These are phyloP conservation scores for Amylocarpus encephaloides DNA, from an alignment of 2,329 filamentous ascomycete species.

Conservation along the genomic window DNA sequence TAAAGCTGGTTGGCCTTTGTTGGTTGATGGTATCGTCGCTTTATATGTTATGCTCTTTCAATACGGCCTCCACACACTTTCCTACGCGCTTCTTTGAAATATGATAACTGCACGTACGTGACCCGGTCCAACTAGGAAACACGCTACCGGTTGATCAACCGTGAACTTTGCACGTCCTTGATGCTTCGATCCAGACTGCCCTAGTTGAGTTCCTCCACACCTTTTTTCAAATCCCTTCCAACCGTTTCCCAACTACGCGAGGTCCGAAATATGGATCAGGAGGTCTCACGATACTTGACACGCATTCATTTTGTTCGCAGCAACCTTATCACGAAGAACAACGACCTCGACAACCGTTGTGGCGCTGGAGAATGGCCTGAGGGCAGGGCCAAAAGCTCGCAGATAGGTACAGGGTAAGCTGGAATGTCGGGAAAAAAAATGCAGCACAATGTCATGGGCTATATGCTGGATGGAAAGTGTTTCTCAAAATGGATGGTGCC, in stretches of 20 bases:
- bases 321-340: constrained; percentile 23
- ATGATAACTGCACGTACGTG: constrained; percentile 9
- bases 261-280: constrained; percentile 17
- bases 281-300: constrained; percentile 23
- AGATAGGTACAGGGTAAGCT: constrained; percentile 11
- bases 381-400: constrained; percentile 15
- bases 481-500: constrained; percentile 36
- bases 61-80: constrained; percentile 9
- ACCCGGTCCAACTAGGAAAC: constrained; percentile 25
- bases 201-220: constrained; percentile 27
- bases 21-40: constrained; percentile 4
- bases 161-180: constrained; percentile 27
- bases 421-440: constrained; percentile 11
- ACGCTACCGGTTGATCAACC: constrained; percentile 23
- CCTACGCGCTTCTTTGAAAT: constrained; percentile 1
- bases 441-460: constrained; percentile 19
- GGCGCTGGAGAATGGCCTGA: constrained; percentile 12
- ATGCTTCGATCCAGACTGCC: constrained; percentile 24
- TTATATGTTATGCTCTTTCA: constrained; percentile 7
- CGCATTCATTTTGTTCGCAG: constrained; percentile 11
- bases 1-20: background rate
- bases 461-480: constrained; percentile 36
- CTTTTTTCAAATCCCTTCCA: constrained; percentile 20
- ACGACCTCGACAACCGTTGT: background rate
- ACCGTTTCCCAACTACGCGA: constrained; percentile 17